Evolutionary conservation across 805 yeast genomes (phyloP), one percentile per base, ranked within the genome.

Genomic region (Schwanniomyces polymorphus): DNA sequence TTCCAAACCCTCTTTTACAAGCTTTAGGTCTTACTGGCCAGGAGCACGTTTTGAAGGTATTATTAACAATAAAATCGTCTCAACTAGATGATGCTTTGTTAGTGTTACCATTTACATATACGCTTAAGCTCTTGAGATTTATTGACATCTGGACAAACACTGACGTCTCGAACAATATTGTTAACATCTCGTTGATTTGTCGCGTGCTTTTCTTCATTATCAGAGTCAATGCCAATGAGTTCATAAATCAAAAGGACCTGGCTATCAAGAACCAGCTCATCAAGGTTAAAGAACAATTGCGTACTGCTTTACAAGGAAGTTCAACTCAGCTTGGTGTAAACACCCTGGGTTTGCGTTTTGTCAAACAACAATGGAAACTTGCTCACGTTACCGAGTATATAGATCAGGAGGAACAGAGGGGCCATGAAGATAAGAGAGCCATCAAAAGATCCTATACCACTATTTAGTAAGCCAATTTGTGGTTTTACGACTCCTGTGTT

Each of bases 41-140:
- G 48, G 81, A 83, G 50, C 86, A 92, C 59, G 91, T 94, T 18
- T 74, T 92, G 69, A 85, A 84, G 40, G 84, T 85, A 0, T 64
- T 92, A 12, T 61, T 72, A 31, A 83, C 82, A 58, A 88, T 94
- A 63, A 86, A 79, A 57, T 81, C 96, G 0, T 79, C 95, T 0
- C 97, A 92, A 58, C 70, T 94, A 29, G 97, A 92, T 58, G 99
- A 94, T 67, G 96, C 98, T 1, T 75, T 94, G 46, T 68, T 94
- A 41, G 96, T 94, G 1, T 74, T 94, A 45, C 97, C 99, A 27
- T 91, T 92, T 59, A 89, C 96, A 9, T 86, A 85, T 65, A 85
- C 91, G 2, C 63, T 84, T 46, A 81, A 80, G 54, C 75, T 94
- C 43, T 75, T 94, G 52, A 76, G 76, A 55, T 87, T 91, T 56